Conservation (phyloP, 2,329 filamentous ascomycete species). For the Paracorniculantispora psalliotae region DNA sequence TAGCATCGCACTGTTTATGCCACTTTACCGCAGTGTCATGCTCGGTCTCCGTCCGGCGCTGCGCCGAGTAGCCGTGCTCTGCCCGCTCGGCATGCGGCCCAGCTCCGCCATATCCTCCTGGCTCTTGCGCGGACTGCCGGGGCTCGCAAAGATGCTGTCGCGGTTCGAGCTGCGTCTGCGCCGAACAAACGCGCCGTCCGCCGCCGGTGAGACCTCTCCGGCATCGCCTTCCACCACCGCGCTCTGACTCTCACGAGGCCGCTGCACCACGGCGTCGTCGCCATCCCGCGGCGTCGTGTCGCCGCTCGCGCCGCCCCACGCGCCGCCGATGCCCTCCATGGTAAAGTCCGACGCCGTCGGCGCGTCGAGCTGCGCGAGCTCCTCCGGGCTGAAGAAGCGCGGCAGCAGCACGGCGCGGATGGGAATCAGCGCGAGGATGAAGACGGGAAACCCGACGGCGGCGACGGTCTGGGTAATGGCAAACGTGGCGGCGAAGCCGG, state of each 20-base stretch:
- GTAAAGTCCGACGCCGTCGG: slow-evolving; percentile 71
- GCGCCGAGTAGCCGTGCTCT: slow-evolving; percentile 26
- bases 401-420: slow-evolving; percentile 61
- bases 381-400: slow-evolving; percentile 52
- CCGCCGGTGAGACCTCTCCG: not conserved
- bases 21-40: not conserved
- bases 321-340: slow-evolving; percentile 69
- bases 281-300: slow-evolving; percentile 18
- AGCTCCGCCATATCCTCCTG: slow-evolving; percentile 32
- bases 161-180: slow-evolving; percentile 13
- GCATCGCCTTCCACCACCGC: not conserved
- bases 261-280: slow-evolving; percentile 14
- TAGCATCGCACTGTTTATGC: not conserved
- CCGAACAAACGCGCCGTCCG: slow-evolving; percentile 3
- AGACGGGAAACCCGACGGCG: slow-evolving; percentile 73
- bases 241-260: not conserved
- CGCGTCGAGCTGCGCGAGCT: slow-evolving; percentile 61
- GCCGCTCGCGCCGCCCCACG: slow-evolving; percentile 41
- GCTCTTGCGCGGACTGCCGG: slow-evolving; percentile 26
- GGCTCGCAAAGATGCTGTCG: slow-evolving; percentile 24
- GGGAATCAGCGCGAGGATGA: slow-evolving; percentile 66
- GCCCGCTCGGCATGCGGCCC: slow-evolving; percentile 25
- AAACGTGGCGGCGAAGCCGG: slow-evolving; percentile 72
- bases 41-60: slow-evolving; percentile 22
- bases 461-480: slow-evolving; percentile 80